These are phyloP conservation scores for Thymus quinquecostatus DNA, from an alignment of 257 asterid genomes.

Conservation along the genomic window DNA sequence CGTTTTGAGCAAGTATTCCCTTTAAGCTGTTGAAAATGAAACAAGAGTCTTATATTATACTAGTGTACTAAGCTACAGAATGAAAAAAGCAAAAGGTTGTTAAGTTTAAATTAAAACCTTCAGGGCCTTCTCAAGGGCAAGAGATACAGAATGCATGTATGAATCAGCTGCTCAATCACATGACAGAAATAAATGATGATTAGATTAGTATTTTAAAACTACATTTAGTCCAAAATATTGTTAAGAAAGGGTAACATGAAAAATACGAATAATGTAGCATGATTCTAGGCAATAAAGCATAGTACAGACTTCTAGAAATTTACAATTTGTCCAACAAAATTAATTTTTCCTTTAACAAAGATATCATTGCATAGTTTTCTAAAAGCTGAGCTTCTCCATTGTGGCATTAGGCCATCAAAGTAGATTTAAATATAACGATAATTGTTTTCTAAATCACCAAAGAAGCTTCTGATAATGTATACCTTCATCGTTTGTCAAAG, in stretches of 20 bases:
- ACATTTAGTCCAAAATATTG: neutral
- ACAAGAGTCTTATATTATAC: slow-evolving; percentile 19
- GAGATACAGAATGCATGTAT: slow-evolving; percentile 48
- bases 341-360: slow-evolving; percentile 2
- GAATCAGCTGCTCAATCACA: slow-evolving; percentile 59
- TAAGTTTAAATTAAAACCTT: slow-evolving; percentile 52
- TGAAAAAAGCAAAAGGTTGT: slow-evolving; percentile 24
- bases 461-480: slow-evolving; percentile 24
- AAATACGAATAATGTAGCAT: neutral
- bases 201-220: slow-evolving; percentile 16
- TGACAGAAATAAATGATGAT: slow-evolving; percentile 26
- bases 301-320: neutral
- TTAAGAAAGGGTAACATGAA: slow-evolving; percentile 12
- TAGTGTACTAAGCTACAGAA: slow-evolving; percentile 29
- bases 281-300: slow-evolving; percentile 18
- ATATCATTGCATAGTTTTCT: neutral
- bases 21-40: slow-evolving; percentile 62
- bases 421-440: slow-evolving; percentile 21
- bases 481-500: slow-evolving; percentile 64
- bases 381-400: neutral
- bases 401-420: neutral
- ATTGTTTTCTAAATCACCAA: slow-evolving; percentile 21
- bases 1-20: slow-evolving; percentile 80
- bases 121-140: slow-evolving; percentile 82
- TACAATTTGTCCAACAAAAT: neutral